Evolutionary conservation across 2,329 filamentous ascomycete species (phyloP), one percentile per base, ranked within the genome.

Genomic region (Ambrosiella cleistominuta): DNA sequence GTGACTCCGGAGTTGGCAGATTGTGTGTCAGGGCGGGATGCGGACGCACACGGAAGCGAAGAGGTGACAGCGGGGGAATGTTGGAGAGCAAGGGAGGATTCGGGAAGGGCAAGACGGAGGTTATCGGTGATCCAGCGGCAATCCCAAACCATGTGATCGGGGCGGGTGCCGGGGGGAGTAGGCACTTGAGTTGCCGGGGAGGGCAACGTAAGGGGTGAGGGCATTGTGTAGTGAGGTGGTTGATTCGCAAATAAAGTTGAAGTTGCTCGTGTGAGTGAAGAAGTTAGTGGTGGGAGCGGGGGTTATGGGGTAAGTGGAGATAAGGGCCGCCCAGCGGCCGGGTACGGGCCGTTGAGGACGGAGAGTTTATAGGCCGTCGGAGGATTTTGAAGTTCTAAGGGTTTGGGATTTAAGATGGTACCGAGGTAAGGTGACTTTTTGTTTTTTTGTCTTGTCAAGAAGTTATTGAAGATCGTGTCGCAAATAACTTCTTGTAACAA

Each of bases 91-190:
- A 52, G 45, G 12, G 56, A 42, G n/a, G 47, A 51, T n/a, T 50
- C 44, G 17, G 54, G 54, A 13, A 56, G 40, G n/a, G 15, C 35
- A n/a, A 45, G n/a, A 1, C 19, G 19, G n/a, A 53, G 15, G 12
- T 27, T 53, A 17, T 52, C 38, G 3, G 50, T 53, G 45, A 57
- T 57, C 56, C 56, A 57, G 39, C 56, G 47, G 36, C 47, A 52
- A 37, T 57, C 56, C 56, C 56, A 57, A 5, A 37, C 47, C 11
- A 42, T 17, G n/a, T 13, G 17, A 11, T 51, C 35, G 3, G 42
- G 5, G 15, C 7, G n/a, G 17, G 38, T 44, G 38, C 2, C 8
- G 13, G 19, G 49, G 6, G 42, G 49, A 27, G n/a, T 19, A 27
- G 51, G 13, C 13, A 17, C 12, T 37, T 15, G 49, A 2, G 15